Evolutionary conservation across 768 basidiomycete species (phyloP).

Genomic region (Cytidiella melzeri): DNA sequence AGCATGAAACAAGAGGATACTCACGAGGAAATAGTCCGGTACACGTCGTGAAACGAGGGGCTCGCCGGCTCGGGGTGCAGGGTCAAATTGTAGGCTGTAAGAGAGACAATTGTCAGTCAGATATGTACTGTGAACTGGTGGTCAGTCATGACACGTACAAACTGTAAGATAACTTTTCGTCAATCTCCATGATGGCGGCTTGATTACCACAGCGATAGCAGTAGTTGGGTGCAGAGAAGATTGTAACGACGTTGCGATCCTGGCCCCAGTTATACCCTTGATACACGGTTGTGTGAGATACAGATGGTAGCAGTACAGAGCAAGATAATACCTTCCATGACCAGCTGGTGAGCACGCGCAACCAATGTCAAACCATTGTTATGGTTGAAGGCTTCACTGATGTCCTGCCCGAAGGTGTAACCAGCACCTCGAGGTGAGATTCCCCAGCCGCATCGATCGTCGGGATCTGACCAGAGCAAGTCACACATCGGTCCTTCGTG

Average conservation of each 20-base stretch:
- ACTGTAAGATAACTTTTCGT: slow-evolving; percentile 93
- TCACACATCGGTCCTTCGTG: slow-evolving; percentile 99
- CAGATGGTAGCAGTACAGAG: background rate
- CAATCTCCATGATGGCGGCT: slow-evolving; percentile 99
- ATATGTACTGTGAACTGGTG: no score
- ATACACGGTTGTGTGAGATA: background rate
- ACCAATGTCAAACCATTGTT: slow-evolving; percentile 97
- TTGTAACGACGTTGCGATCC: slow-evolving; percentile 98
- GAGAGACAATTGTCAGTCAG: no score
- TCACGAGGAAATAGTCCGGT: slow-evolving; percentile 89
- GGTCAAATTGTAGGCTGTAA: slow-evolving; percentile 96
- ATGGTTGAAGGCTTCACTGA: slow-evolving; percentile 98
- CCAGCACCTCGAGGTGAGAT: slow-evolving; percentile 98
- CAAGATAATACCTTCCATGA: slow-evolving; percentile 81
- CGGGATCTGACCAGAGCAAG: slow-evolving; percentile 98
- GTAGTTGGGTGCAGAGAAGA: slow-evolving; percentile 99
- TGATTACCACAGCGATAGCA: slow-evolving; percentile 99
- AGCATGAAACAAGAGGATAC: slow-evolving; percentile 22
- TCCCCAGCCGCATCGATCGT: slow-evolving; percentile 99
- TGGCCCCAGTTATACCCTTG: slow-evolving; percentile 95
- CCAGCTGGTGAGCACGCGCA: slow-evolving; percentile 89
- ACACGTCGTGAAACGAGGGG: slow-evolving; percentile 94
- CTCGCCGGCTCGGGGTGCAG: slow-evolving; percentile 97
- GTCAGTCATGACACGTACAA: slow-evolving; percentile 76
- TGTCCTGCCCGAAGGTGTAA: slow-evolving; percentile 99